A percentile compares a stretch with the other conserved stretches of the same genome.
These are phyloP conservation scores for Blastobotrys indianensis DNA, from an alignment of 1,139 yeast genomes.

Conservation along the genomic window DNA sequence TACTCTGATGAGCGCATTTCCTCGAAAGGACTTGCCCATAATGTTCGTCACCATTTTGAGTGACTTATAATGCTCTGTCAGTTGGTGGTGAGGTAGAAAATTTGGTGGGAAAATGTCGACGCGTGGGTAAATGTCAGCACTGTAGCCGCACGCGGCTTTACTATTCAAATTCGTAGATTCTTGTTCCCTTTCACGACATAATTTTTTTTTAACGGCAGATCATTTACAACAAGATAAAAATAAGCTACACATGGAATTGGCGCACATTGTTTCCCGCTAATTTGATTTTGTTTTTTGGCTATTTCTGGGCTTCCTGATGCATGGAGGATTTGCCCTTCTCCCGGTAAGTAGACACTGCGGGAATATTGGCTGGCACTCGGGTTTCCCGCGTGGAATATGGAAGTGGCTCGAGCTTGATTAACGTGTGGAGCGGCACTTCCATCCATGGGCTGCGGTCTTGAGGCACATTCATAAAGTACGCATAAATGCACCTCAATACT, in stretches of 20 bases:
- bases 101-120: too few species aligned
- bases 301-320: too few species aligned
- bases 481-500: slow-evolving; percentile 90
- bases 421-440: slow-evolving; percentile 94
- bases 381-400: slow-evolving; percentile 88
- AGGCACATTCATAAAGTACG: slow-evolving; percentile 97
- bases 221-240: too few species aligned
- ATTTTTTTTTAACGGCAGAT: too few species aligned
- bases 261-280: background rate
- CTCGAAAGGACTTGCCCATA: slow-evolving; percentile 39
- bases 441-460: slow-evolving; percentile 98
- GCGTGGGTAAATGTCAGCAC: too few species aligned
- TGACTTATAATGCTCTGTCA: background rate
- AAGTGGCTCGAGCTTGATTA: slow-evolving; percentile 87
- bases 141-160: too few species aligned
- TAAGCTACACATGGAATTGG: background rate
- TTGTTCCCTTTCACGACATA: too few species aligned
- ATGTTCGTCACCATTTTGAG: slow-evolving; percentile 34
- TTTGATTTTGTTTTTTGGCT: background rate
- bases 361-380: slow-evolving; percentile 88
- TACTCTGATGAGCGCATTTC: slow-evolving; percentile 35
- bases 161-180: too few species aligned
- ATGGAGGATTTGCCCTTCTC: slow-evolving; percentile 57
- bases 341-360: slow-evolving; percentile 95
- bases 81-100: too few species aligned